Evolutionary conservation across 2,329 filamentous ascomycete species (phyloP), one percentile per base, ranked within the genome.

Genomic region (Septoria petroselini): DNA sequence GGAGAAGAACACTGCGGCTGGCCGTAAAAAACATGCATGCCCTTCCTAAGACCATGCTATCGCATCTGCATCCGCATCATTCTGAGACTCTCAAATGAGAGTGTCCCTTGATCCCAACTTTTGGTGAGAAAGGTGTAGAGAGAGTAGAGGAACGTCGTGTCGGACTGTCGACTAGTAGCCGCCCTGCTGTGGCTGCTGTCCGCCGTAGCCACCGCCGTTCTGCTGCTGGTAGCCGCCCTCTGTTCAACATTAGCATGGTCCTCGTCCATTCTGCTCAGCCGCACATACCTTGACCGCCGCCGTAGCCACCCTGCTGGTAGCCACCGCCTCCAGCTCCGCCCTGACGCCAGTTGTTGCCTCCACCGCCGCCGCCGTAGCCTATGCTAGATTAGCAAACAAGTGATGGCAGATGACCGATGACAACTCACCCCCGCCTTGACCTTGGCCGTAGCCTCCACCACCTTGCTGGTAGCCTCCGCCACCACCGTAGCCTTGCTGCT

Each of bases 401-500:
- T 25, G 23, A 15, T n/a, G 8, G 8, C 11, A 40, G n/a, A 23
- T 21, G 38, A 8, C 8, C n/a, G 11, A 19, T 40, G 18, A 19
- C 19, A 25, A 43, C 41, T 43, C 61, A 14, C 58, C 55, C 21
- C 67, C 64, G 46, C 61, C 60, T 12, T 61, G 62, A 31, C 63
- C 60, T 12, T 61, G 62, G 31, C 63, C 63, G 57, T 64, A 65
- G 53, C 69, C 54, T 50, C 62, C 63, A 19, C 60, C 60, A 40
- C 51, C 42, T 40, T 58, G 57, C 21, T 57, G 54, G 17, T 60
- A 59, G 38, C 52, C 50, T 48, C 61, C 59, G 31, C 61, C 58
- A n/a, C 59, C 58, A 37, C 58, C 50, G 25, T 60, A 59, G 51
- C 60, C 61, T 37, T 53, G 49, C 43, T 59, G 57, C 17, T 55